phyloP scores from a whole-genome alignment of 2,329 filamentous ascomycete genomes.

The Paracorniculantispora psalliotae region DNA sequence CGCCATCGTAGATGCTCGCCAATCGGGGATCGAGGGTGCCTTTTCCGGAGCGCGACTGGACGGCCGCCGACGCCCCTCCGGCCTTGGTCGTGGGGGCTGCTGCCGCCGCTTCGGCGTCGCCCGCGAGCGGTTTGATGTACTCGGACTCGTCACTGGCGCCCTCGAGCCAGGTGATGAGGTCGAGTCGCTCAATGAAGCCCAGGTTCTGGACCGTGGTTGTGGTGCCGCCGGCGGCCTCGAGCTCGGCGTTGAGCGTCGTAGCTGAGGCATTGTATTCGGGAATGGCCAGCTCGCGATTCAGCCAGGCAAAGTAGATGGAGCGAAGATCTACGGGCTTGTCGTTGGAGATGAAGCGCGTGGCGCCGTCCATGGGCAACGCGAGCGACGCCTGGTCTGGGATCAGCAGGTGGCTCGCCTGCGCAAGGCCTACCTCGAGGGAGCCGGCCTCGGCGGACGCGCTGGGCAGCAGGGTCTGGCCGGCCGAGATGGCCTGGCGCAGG shows the following conservation, averaged over 20 bases:
- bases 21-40: constrained; percentile 73
- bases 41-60: constrained; percentile 52
- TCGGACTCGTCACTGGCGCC: constrained; percentile 87
- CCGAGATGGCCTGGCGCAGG: constrained; percentile 76
- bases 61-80: constrained; percentile 32
- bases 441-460: constrained; percentile 64
- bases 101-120: constrained; percentile 39
- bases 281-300: constrained; percentile 84
- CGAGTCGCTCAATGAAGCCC: constrained; percentile 84
- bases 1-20: constrained; percentile 83
- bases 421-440: constrained; percentile 58
- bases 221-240: constrained; percentile 56
- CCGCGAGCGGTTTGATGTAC: constrained; percentile 80
- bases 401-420: constrained; percentile 71
- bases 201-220: constrained; percentile 69
- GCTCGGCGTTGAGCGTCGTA: constrained; percentile 72
- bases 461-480: constrained; percentile 64
- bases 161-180: constrained; percentile 89
- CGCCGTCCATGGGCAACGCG: constrained; percentile 63
- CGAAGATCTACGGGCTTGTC: constrained; percentile 75
- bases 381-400: constrained; percentile 56
- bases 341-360: constrained; percentile 84
- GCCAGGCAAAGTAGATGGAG: constrained; percentile 94
- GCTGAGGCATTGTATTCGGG: constrained; percentile 87
- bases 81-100: constrained; percentile 34